phyloP scores from a whole-genome alignment of 257 asterid species.

The Penstemon davidsonii region DNA sequence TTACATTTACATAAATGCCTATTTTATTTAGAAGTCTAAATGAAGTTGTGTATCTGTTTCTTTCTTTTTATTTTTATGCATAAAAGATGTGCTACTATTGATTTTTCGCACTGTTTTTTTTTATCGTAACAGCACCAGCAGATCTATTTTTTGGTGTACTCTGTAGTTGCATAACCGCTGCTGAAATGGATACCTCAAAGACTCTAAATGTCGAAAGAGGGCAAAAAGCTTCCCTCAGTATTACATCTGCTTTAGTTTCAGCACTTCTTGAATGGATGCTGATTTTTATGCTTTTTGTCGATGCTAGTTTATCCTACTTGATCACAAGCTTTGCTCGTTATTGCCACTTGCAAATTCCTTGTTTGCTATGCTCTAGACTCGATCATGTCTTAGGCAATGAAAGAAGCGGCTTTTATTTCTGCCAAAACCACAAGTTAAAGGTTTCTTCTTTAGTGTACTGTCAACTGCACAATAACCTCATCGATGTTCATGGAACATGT shows the following conservation, averaged over 20 bases:
- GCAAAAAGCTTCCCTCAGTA: conserved; percentile 32
- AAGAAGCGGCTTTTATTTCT: conserved; percentile 51
- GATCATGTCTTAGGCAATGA: conserved; percentile 72
- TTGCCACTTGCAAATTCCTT: conserved; percentile 58
- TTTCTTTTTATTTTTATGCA: too few relatives aligned
- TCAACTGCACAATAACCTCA: conserved; percentile 52
- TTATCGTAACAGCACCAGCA: too few relatives aligned
- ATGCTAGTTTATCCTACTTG: conserved; percentile 63
- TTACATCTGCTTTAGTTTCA: conserved; percentile 52
- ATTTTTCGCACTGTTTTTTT: too few relatives aligned
- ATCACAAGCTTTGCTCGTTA: conserved; percentile 66
- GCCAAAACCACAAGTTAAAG: conserved; percentile 60
- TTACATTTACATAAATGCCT: too few relatives aligned
- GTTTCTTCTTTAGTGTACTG: conserved; percentile 59
- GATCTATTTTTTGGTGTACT: too few relatives aligned
- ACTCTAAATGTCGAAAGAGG: conserved; percentile 26
- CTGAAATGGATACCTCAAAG: conserved; percentile 41
- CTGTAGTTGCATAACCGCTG: neutral
- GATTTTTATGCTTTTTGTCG: conserved; percentile 60
- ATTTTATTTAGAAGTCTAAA: too few relatives aligned
- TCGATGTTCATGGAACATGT: conserved; percentile 56
- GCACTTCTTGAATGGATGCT: conserved; percentile 86
- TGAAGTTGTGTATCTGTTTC: too few relatives aligned
- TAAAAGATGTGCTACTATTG: too few relatives aligned
- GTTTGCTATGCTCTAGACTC: conserved; percentile 88